These are phyloP conservation scores for Dittrichia graveolens DNA, from an alignment of 129 eudicot genomes.

Conservation along the genomic window DNA sequence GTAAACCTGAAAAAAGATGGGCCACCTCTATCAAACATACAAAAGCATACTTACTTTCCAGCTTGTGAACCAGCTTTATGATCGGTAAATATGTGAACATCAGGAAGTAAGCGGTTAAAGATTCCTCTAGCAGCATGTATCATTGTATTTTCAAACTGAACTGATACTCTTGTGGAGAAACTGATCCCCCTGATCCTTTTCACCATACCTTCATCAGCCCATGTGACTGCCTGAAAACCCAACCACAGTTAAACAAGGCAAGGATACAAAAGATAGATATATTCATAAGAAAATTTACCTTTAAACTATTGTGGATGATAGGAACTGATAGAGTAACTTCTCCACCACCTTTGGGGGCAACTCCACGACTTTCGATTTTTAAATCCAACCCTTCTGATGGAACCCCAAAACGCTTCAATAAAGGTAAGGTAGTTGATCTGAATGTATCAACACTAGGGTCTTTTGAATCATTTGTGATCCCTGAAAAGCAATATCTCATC, in stretches of 20 bases:
- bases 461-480: conserved; percentile 88
- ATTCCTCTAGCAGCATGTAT: conserved; percentile 93
- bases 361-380: conserved; percentile 90
- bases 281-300: conserved; percentile 38
- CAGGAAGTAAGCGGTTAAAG: conserved; percentile 83
- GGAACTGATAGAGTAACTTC: conserved; percentile 83
- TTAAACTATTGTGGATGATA: conserved; percentile 62
- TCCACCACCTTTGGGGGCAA: conserved; percentile 94
- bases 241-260: background rate
- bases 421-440: conserved; percentile 67
- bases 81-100: conserved; percentile 86
- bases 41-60: conserved; percentile 65
- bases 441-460: conserved; percentile 96
- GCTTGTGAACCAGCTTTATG: conserved; percentile 86
- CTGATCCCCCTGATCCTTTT: conserved; percentile 85
- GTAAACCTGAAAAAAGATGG: background rate
- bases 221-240: conserved; percentile 64
- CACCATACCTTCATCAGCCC: conserved; percentile 96
- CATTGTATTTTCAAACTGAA: conserved; percentile 87
- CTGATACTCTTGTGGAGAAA: conserved; percentile 87
- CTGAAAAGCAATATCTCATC: conserved; percentile 44
- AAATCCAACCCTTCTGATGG: conserved; percentile 73
- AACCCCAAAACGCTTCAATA: conserved; percentile 84
- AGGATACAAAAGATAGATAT: background rate
- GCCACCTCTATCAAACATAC: background rate